Base-by-base conservation (phyloP, 2,329 filamentous ascomycete species). In the Talaromyces sp. region DNA sequence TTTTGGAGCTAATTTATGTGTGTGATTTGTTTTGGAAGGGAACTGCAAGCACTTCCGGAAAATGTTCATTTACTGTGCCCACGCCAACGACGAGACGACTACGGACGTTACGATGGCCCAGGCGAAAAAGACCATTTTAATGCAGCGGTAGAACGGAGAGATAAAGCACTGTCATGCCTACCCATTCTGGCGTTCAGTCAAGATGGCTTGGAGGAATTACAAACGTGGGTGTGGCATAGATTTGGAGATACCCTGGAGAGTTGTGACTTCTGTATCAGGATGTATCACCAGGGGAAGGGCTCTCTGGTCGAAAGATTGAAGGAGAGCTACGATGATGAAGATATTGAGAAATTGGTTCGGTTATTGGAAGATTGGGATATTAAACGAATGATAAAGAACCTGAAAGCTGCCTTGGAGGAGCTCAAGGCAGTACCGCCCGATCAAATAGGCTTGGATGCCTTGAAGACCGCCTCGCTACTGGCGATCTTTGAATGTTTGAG, bases 401-500 rank as follows among this genome's bases (percentile, higher is more conserved):
- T 90, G 29, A 71, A 76, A n/a, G 80, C 77, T 66, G 86, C 86
- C 2, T 79, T 82, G 56, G 70, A 79, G 2, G 81, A 82, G 56
- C 81, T 89, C 46, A 75, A 77, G 61, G 73, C 74, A 13, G 72
- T 82, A 8, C 79, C 84, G 2, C 77, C 80, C 3, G 76, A 81
- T 50, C 69, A 81, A 60, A 80, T 85, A 43, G 79, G 76, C 24
- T 77, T 85, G 38, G 73, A 74, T 57, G 73, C 79, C 27, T 72
- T 86, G 27, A 80, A 84, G 29, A 77, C 82, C 1, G 78, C 84
- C 29, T 86, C 90, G 7, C 84, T 96, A 56, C 84, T 95, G 61
- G 88, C 91, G 11, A 84, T 98, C 31, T 96, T 96, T 68, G 93
- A 98, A 73, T 88, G 89, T 0, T 78, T 98, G 56, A 96, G 92